A percentile compares a stretch with the other conserved stretches of the same genome.
Conservation (phyloP, 2,329 filamentous ascomycete genomes). For the Venturia nashicola region DNA sequence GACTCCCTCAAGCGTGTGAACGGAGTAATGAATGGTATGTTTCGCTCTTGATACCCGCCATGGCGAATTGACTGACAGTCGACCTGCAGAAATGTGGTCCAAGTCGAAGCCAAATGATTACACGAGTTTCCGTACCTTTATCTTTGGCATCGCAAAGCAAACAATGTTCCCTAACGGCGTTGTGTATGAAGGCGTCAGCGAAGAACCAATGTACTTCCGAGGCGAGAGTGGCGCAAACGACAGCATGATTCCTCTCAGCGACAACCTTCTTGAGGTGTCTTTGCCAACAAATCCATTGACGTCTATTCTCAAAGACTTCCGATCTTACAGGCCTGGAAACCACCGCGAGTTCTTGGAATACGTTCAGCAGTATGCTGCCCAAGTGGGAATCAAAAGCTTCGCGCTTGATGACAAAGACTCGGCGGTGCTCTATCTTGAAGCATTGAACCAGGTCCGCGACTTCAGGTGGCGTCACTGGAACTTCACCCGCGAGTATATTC, state of each 20-base stretch:
- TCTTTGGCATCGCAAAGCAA: constrained; percentile 89
- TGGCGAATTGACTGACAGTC: constrained; percentile 4
- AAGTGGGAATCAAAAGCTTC: constrained; percentile 46
- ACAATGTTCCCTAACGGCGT: constrained; percentile 91
- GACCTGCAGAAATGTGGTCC: constrained; percentile 62
- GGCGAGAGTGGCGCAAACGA: constrained; percentile 93
- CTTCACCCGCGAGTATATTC: constrained; percentile 73
- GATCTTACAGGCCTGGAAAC: constrained; percentile 76
- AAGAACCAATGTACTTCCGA: constrained; percentile 67
- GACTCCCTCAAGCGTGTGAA: constrained; percentile 58
- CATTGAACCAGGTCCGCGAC: constrained; percentile 63
- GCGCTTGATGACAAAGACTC: constrained; percentile 51
- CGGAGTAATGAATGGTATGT: constrained; percentile 60
- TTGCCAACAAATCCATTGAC: constrained; percentile 89
- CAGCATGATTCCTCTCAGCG: constrained; percentile 81
- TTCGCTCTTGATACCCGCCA: not conserved
- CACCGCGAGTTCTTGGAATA: constrained; percentile 75
- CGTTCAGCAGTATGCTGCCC: constrained; percentile 43
- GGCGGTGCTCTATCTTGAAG: constrained; percentile 32
- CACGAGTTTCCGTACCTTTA: constrained; percentile 87
- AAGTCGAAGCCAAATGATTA: constrained; percentile 77
- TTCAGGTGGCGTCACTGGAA: constrained; percentile 81
- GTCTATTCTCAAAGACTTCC: constrained; percentile 77
- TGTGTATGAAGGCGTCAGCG: constrained; percentile 72
- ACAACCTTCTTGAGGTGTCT: constrained; percentile 71